A percentile compares a stretch with the other conserved stretches of the same genome.
Conservation (phyloP, 2,329 filamentous ascomycete species). For the Cladophialophora yegresii region DNA sequence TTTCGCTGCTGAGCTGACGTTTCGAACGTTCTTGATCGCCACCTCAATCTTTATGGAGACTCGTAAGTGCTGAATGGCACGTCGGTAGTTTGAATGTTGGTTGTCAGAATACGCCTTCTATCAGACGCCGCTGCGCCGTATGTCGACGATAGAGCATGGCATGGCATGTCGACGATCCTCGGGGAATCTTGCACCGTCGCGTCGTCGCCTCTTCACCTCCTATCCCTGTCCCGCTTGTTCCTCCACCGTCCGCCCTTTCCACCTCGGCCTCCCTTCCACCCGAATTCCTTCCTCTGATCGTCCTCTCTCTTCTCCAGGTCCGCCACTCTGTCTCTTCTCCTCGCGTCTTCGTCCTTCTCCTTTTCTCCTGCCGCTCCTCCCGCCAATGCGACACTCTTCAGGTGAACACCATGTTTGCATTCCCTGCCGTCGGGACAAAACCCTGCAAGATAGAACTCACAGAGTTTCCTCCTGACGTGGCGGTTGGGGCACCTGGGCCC, state of each 20-base stretch:
- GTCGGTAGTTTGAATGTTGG: neutral
- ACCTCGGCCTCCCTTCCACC: constrained; percentile 31
- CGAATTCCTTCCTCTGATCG: constrained; percentile 34
- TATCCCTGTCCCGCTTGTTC: constrained; percentile 33
- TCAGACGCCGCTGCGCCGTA: neutral
- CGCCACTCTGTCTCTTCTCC: constrained; percentile 26
- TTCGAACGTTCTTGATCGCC: neutral
- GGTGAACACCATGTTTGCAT: constrained; percentile 78
- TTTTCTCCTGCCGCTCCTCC: constrained; percentile 4
- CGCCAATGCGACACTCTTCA: constrained; percentile 25
- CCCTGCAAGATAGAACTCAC: constrained; percentile 82
- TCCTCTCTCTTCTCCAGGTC: constrained; percentile 35
- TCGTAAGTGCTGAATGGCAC: neutral
- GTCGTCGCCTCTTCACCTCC: constrained; percentile 18
- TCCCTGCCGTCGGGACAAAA: constrained; percentile 83
- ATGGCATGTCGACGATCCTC: neutral
- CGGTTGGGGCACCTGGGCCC: constrained; percentile 85
- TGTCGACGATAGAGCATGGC: neutral
- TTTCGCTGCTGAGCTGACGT: neutral
- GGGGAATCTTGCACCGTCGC: neutral
- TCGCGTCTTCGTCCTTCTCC: constrained; percentile 28
- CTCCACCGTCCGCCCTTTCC: constrained; percentile 35
- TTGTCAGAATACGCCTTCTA: neutral
- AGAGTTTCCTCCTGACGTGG: constrained; percentile 79
- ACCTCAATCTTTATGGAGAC: neutral